Evolutionary conservation across 2,329 filamentous ascomycete species (phyloP).

Genomic region (Polychaeton citri): DNA sequence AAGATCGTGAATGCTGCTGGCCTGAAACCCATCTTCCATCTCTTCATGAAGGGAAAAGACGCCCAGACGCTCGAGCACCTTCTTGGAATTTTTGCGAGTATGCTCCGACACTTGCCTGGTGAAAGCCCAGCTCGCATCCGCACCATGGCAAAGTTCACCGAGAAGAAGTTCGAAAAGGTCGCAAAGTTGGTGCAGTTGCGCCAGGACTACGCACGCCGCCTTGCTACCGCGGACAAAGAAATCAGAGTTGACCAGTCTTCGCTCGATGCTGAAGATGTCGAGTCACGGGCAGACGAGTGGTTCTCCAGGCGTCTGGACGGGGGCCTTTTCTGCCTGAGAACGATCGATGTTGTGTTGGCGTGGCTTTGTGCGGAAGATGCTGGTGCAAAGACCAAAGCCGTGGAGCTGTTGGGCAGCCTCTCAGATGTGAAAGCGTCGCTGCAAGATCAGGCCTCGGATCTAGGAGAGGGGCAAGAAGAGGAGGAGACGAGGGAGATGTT

Average conservation of each 20-base stretch:
- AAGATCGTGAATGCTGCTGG: conserved; percentile 71
- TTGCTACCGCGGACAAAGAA: conserved; percentile 49
- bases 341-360: conserved; percentile 69
- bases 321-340: conserved; percentile 71
- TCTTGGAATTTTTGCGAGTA: conserved; percentile 68
- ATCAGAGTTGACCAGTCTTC: conserved; percentile 46
- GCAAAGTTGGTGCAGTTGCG: conserved; percentile 57
- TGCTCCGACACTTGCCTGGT: conserved; percentile 67
- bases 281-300: conserved; percentile 55
- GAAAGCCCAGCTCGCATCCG: conserved; percentile 69
- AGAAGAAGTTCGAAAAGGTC: conserved; percentile 85
- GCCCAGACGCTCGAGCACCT: conserved; percentile 60
- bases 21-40: conserved; percentile 69
- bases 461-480: conserved; percentile 41
- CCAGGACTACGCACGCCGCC: conserved; percentile 51
- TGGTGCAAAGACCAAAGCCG: conserved; percentile 55
- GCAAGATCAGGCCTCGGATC: conserved; percentile 50
- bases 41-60: conserved; percentile 77
- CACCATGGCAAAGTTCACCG: conserved; percentile 83
- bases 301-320: conserved; percentile 66
- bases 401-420: conserved; percentile 50
- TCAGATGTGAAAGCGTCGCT: conserved; percentile 53
- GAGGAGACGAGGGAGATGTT: conserved; percentile 49
- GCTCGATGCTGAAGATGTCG: conserved; percentile 44
- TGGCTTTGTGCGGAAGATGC: conserved; percentile 87